Conservation (phyloP, 164 flowering plant species). For the Dillenia suffruticosa region DNA sequence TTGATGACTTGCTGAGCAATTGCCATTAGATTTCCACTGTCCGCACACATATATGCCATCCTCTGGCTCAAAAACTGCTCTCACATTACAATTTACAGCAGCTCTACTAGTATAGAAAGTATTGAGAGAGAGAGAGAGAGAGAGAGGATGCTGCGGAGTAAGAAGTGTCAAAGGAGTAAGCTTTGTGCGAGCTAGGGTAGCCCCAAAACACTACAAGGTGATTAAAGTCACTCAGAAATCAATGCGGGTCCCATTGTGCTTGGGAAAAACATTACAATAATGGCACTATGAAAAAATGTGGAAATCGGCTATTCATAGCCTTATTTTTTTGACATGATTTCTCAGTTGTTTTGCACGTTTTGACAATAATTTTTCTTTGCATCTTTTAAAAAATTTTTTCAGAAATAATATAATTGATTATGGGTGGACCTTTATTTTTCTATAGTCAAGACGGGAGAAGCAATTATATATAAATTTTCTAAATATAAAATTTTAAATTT, state of each 20-base stretch:
- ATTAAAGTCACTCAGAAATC: background rate
- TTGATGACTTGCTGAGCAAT: slow-evolving; percentile 92
- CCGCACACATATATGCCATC: slow-evolving; percentile 94
- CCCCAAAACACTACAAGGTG: background rate
- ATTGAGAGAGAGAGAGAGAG: slow-evolving; percentile 13
- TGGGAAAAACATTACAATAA: background rate
- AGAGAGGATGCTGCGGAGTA: background rate
- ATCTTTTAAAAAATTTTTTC: no score
- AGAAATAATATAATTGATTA: no score
- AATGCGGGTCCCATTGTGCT: background rate
- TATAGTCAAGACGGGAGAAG: no score
- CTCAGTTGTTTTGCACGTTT: no score
- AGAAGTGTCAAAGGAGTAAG: background rate
- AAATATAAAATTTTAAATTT: no score
- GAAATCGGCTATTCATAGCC: background rate
- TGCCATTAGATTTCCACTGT: slow-evolving; percentile 97
- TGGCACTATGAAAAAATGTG: background rate
- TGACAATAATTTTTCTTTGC: no score
- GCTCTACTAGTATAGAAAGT: background rate
- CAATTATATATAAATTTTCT: no score
- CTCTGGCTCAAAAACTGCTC: slow-evolving; percentile 20
- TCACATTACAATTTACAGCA: background rate
- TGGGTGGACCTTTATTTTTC: no score
- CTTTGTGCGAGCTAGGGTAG: background rate
- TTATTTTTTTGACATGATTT: no score